phyloP scores from a whole-genome alignment of 495 filamentous ascomycete genomes.

The Stereocaulon alpinum region DNA sequence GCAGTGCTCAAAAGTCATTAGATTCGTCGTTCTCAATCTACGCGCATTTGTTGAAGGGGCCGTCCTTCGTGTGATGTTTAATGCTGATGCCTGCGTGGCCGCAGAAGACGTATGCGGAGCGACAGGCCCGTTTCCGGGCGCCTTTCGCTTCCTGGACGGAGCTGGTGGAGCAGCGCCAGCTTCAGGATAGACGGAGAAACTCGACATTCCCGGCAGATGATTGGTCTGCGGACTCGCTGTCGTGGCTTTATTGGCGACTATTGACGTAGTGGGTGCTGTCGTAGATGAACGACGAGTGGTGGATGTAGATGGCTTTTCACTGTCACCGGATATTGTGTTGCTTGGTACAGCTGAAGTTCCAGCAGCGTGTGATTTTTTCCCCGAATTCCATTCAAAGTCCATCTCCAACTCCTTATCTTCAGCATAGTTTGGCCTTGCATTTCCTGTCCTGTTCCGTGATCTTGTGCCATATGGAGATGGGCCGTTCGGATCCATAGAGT shows the following conservation, averaged over 20 bases:
- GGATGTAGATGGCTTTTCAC: constrained; percentile 34
- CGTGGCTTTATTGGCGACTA: constrained; percentile 21
- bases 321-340: constrained; percentile 23
- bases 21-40: constrained; percentile 50
- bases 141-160: constrained; percentile 69
- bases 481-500: constrained; percentile 34
- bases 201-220: constrained; percentile 53
- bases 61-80: constrained; percentile 33
- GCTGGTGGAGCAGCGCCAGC: constrained; percentile 29
- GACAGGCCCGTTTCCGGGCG: constrained; percentile 43
- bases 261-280: constrained; percentile 19
- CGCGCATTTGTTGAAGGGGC: constrained; percentile 26
- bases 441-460: constrained; percentile 78
- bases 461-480: constrained; percentile 85
- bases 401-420: constrained; percentile 90
- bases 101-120: constrained; percentile 19
- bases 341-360: constrained; percentile 16
- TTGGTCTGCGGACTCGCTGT: constrained; percentile 35
- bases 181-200: constrained; percentile 45
- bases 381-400: constrained; percentile 52
- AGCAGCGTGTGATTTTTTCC: constrained; percentile 36
- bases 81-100: constrained; percentile 29
- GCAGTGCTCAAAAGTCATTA: constrained; percentile 73
- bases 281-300: constrained; percentile 35
- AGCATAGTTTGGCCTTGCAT: constrained; percentile 82